Base-by-base conservation (phyloP, 2,329 filamentous ascomycete genomes). In the Clarireedia hainanense region DNA sequence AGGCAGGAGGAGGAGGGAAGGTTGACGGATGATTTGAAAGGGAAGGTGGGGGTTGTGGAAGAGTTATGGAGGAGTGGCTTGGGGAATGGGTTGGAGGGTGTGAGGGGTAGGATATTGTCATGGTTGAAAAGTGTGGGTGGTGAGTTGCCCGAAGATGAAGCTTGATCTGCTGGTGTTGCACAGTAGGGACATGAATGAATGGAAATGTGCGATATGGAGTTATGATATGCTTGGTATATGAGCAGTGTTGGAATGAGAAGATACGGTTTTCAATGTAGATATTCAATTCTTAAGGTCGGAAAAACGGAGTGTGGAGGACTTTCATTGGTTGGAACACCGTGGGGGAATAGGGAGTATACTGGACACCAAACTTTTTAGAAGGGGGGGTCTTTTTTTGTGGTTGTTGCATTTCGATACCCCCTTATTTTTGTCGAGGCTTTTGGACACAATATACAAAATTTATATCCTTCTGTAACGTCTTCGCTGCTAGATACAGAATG, bases 1-100 rank as follows among this genome's bases (percentile, higher is more conserved):
- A 79, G 81, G 53, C 72, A 73, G n/a, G 78, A 80, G 49, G 89
- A 95, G 71, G 87, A 88, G 65, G 74, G 75, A 37, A 74, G 80
- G 55, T 72, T 96, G 66, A 96, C 91, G 6, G 84, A 85, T 49
- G 92, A 96, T 67, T 72, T 97, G 62, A 94, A 97, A 73, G 92
- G 96, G 67, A 95, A 95, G 72, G 94, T 96, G 2, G 82, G 86
- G 34, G 83, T 91, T 60, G 89, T 97, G 36, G 91, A 96, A 72
- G 87, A 90, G 54, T 90, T 95, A 72, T 97, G 94, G 92, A 77
- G 80, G 37, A 88, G 90, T 65, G 91, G 89, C 5, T 75, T 97
- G n/a, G 92, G 91, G 0, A 84, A 85, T 60, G 82, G 84, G 55
- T 78, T 97, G 63, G 81, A 80, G 58, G 79, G 76, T 15, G 84